A percentile compares a stretch with the other conserved stretches of the same genome.
These are phyloP conservation scores for Torulaspora franciscae DNA, from an alignment of 805 yeast genomes.

Conservation along the genomic window DNA sequence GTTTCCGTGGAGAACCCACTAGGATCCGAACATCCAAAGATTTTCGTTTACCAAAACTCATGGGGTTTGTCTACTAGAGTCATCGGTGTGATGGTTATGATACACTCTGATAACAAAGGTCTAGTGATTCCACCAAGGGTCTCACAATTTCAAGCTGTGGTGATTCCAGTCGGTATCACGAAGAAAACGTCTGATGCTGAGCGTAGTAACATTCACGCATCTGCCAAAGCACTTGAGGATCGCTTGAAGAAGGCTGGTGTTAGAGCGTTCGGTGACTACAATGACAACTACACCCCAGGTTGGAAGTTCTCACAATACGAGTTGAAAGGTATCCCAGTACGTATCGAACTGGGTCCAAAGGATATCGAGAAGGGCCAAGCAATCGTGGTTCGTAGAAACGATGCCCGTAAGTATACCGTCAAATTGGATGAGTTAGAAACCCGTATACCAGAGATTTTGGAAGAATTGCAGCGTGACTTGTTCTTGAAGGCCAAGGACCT, in stretches of 20 bases:
- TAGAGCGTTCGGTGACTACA: constrained; percentile 78
- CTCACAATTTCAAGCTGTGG: constrained; percentile 85
- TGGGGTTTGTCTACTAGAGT: constrained; percentile 99
- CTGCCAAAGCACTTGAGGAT: constrained; percentile 65
- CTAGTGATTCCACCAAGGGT: constrained; percentile 96
- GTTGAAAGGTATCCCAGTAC: constrained; percentile 89
- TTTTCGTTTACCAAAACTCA: constrained; percentile 91
- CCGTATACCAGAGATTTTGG: constrained; percentile 70
- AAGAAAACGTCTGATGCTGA: constrained; percentile 76
- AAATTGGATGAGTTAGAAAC: constrained; percentile 59
- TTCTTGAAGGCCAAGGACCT: constrained; percentile 73
- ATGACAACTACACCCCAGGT: constrained; percentile 95
- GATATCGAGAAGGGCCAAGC: constrained; percentile 78
- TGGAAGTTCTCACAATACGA: constrained; percentile 99
- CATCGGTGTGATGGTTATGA: constrained; percentile 99
- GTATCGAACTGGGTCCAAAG: constrained; percentile 95
- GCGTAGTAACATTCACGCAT: constrained; percentile 60
- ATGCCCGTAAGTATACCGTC: constrained; percentile 67
- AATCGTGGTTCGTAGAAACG: constrained; percentile 90
- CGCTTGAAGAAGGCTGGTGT: constrained; percentile 57
- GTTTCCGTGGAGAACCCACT: constrained; percentile 93
- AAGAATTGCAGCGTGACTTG: constrained; percentile 71
- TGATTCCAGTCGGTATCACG: constrained; percentile 93
- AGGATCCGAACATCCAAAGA: constrained; percentile 79
- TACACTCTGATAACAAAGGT: constrained; percentile 98